Evolutionary conservation across 352 stramenopile species (phyloP).

Genomic region (Thalassiosira livingstoniorum): DNA sequence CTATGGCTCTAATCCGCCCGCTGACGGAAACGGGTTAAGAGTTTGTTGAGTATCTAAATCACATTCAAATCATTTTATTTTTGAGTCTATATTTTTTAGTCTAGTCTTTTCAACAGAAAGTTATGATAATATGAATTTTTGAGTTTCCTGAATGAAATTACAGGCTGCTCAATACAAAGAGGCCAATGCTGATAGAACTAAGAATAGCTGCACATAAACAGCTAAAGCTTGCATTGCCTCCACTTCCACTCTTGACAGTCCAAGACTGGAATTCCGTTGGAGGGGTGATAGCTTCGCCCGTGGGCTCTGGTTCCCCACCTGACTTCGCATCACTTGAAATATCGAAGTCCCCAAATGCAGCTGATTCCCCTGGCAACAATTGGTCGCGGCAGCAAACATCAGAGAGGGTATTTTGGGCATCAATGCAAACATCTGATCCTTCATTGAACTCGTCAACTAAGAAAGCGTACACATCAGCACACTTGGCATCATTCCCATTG

Average conservation of each 20-base stretch:
- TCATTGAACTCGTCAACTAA: slow-evolving; percentile 37
- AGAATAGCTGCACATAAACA: neutral
- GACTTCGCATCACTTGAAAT: neutral
- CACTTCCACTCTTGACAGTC: slow-evolving; percentile 11
- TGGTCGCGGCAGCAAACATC: slow-evolving; percentile 25
- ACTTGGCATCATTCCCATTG: slow-evolving; percentile 56
- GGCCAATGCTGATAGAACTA: neutral
- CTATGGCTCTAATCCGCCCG: too few species aligned
- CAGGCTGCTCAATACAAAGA: neutral
- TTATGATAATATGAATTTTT: neutral
- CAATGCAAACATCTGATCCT: slow-evolving; percentile 37
- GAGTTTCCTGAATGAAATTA: too few species aligned
- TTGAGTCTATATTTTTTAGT: too few species aligned
- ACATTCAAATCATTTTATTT: too few species aligned
- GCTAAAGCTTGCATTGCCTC: neutral
- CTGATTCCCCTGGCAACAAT: slow-evolving; percentile 17
- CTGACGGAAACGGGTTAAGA: too few species aligned
- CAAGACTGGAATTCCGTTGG: neutral
- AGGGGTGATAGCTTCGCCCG: neutral
- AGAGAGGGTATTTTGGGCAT: slow-evolving; percentile 21
- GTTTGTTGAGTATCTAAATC: too few species aligned
- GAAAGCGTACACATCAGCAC: slow-evolving; percentile 62
- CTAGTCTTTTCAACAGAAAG: too few species aligned
- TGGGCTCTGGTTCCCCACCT: neutral
- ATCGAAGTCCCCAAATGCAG: slow-evolving; percentile 26